Evolutionary conservation across 495 filamentous ascomycete species (phyloP).

Genomic region (Hypoxylon crocopeplum): DNA sequence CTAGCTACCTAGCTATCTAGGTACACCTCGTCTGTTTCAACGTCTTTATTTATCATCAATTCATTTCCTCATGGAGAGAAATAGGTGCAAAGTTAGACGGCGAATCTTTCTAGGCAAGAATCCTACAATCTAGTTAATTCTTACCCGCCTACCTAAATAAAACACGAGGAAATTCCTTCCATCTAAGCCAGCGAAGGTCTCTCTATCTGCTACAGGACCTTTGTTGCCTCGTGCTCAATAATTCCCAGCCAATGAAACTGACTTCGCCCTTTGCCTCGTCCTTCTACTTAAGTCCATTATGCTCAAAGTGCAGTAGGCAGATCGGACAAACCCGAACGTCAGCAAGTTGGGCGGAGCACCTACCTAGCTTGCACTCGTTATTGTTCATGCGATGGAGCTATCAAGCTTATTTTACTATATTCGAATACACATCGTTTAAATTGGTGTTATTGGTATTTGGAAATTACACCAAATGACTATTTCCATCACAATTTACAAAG

Average conservation of each 20-base stretch:
- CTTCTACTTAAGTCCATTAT: not conserved
- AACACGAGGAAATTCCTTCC: not conserved
- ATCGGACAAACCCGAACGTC: not conserved
- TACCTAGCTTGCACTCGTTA: not conserved
- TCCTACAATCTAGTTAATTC: too few species aligned
- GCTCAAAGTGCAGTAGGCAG: not conserved
- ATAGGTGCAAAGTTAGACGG: too few species aligned
- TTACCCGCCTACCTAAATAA: constrained; percentile 1
- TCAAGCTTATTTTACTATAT: too few species aligned
- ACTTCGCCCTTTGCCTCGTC: constrained; percentile 10
- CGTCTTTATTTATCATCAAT: constrained; percentile 1
- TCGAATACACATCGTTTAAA: not conserved
- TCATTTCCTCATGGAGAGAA: too few species aligned
- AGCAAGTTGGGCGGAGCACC: not conserved
- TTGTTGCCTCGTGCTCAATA: not conserved
- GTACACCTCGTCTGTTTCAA: not conserved
- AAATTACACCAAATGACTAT: not conserved
- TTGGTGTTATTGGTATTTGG: not conserved
- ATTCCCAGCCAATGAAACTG: constrained; percentile 1
- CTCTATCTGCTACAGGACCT: not conserved
- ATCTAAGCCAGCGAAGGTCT: not conserved
- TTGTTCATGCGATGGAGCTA: too few species aligned
- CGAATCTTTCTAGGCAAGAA: too few species aligned
- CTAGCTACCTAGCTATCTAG: constrained; percentile 1
- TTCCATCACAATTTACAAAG: not conserved